Base-by-base conservation (phyloP, 2,329 filamentous ascomycete species). In the Trichoderma cornu-damae region DNA sequence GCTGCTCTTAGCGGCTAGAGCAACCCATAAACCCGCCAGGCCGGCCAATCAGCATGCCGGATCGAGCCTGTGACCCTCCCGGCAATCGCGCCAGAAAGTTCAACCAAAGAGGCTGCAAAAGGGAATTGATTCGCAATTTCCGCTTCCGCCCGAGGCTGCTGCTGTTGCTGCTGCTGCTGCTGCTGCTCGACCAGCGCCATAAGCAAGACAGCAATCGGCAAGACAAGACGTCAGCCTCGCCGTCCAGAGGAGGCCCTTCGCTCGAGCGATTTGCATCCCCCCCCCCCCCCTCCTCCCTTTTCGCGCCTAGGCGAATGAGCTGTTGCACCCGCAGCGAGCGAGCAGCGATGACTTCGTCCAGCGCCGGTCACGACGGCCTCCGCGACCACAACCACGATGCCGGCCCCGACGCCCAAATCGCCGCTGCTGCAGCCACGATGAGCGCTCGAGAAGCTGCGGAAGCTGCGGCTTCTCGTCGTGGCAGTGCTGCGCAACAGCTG, bases 301-400 rank as follows among this genome's bases (percentile, higher is more conserved):
- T n/a, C 28, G 28, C 26, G 42, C 32, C 26, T 24, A 28, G 79
- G 76, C 78, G 79, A 79, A 81, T 74, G 78, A 81, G 79, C 79
- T 80, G 78, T 78, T 80, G 78, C 78, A 70, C 65, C 61, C 67
- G 48, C 28, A 52, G 49, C 49, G 53, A 54, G 51, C 44, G 68
- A 70, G 73, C 72, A 82, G 80, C 79, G 79, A 82, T 83, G 80
- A 81, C 78, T 81, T 83, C 79, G 80, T 80, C 79, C 68, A 74
- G 74, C 70, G 74, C 70, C 70, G 73, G 71, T 71, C 72, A 68
- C 60, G 63, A 66, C 61, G 64, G 61, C 58, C 61, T 57, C 60
- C 47, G 58, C 53, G 52, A 60, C 57, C 60, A 59, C 26, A 24
- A 48, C 24, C 32, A 51, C 43, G 50, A 55, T 56, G 50, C 35